Percentiles rank a stretch among this genome's conserved stretches.
Conservation (phyloP, 345 rosid genomes). For the Moricandia arvensis region DNA sequence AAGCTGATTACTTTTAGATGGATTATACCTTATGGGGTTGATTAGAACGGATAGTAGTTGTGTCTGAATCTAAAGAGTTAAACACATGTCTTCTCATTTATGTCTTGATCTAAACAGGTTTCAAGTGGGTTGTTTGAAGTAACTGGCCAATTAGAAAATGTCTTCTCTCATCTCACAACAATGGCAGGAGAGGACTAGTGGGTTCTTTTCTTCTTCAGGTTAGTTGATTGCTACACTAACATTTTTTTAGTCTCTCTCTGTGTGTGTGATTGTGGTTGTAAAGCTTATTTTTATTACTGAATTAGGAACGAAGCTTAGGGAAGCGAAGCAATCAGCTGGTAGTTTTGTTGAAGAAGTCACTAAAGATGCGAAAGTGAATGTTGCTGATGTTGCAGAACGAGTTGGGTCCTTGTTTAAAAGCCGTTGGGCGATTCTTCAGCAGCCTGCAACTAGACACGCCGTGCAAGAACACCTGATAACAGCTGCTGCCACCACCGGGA, state of each 20-base stretch:
- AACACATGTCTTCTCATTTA: not conserved
- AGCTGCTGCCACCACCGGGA: conserved; percentile 87
- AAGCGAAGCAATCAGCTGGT: conserved; percentile 83
- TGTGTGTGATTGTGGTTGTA: conserved; percentile 1
- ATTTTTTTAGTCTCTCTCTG: not conserved
- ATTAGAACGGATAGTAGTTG: not conserved
- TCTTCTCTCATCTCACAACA: conserved; percentile 70
- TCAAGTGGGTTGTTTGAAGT: conserved; percentile 3
- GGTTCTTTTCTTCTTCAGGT: conserved; percentile 93
- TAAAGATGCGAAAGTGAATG: conserved; percentile 92
- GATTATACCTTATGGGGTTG: not conserved
- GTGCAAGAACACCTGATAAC: conserved; percentile 75
- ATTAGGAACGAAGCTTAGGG: conserved; percentile 78
- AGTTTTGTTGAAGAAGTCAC: conserved; percentile 80
- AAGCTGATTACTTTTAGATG: not conserved
- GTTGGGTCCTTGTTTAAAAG: conserved; percentile 68
- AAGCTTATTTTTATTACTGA: not conserved
- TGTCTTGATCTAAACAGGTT: conserved; percentile 10
- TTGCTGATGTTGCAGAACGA: conserved; percentile 71
- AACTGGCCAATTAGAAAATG: conserved; percentile 44
- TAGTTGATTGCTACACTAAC: not conserved
- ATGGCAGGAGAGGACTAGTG: conserved; percentile 87
- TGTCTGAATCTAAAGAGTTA: not conserved
- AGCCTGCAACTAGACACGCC: conserved; percentile 82
- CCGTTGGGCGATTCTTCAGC: conserved; percentile 80